Percentiles rank a stretch among this genome's conserved stretches.
Conservation (phyloP, 805 yeast species). For the Torulaspora franciscae region DNA sequence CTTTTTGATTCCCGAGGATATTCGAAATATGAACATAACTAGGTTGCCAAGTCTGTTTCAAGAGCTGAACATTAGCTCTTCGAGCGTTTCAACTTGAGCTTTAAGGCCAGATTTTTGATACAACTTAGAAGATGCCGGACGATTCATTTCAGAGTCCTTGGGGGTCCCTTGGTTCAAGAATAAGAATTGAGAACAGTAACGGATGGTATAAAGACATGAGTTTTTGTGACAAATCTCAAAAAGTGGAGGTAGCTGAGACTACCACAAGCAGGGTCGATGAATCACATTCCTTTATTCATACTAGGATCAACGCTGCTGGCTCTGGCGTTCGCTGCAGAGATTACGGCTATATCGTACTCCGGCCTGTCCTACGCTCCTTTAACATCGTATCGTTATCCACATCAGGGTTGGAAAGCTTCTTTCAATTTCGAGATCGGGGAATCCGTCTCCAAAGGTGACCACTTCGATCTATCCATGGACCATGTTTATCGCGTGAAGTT, state of each 20-base stretch:
- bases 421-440: conserved; percentile 28
- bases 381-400: conserved; percentile 23
- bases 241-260: not conserved
- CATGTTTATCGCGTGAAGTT: conserved; percentile 37
- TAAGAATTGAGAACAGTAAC: too few species aligned
- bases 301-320: not conserved
- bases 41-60: not conserved
- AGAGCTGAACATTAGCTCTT: not conserved
- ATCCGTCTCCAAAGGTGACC: conserved; percentile 24
- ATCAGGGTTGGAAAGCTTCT: conserved; percentile 35
- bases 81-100: not conserved
- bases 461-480: conserved; percentile 29
- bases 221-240: not conserved
- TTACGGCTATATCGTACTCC: conserved; percentile 14
- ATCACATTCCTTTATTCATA: conserved; percentile 10
- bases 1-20: too few species aligned
- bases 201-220: too few species aligned
- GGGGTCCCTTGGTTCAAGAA: too few species aligned
- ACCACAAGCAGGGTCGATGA: not conserved
- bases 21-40: too few species aligned
- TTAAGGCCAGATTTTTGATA: not conserved
- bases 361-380: conserved; percentile 15
- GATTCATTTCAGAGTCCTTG: not conserved
- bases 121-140: not conserved
- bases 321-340: conserved; percentile 12